Conservation (phyloP, 2,329 filamentous ascomycete genomes). For the Emmonsiellopsis sp. region DNA sequence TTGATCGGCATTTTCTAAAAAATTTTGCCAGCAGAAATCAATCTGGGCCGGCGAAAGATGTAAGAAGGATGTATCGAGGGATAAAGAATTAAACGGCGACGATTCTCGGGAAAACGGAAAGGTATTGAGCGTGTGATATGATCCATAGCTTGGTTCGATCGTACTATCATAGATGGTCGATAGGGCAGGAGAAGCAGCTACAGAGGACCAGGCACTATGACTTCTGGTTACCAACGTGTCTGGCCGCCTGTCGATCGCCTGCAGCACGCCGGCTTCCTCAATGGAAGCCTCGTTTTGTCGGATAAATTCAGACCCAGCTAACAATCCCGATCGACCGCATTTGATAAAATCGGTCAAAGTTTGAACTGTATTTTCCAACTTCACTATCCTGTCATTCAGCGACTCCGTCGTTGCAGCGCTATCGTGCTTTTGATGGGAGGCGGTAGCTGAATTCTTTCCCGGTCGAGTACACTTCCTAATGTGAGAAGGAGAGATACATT, state of each 20-base stretch:
- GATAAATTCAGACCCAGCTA: no score
- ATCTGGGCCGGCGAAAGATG: constrained; percentile 7
- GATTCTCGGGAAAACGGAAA: neutral
- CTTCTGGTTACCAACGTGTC: no score
- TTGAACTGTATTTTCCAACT: neutral
- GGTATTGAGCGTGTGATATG: neutral
- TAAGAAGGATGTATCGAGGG: neutral
- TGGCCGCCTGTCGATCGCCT: no score
- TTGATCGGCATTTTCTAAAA: constrained; percentile 37
- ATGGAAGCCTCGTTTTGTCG: no score
- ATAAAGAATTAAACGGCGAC: neutral
- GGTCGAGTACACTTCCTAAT: constrained; percentile 9
- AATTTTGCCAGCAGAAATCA: constrained; percentile 14
- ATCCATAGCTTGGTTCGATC: neutral
- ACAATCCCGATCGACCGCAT: no score
- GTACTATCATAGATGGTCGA: neutral
- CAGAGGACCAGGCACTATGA: no score
- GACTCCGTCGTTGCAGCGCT: neutral
- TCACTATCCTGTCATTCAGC: neutral
- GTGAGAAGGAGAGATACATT: constrained; percentile 12
- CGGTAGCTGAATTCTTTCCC: neutral
- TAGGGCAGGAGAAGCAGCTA: neutral
- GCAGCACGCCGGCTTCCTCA: no score
- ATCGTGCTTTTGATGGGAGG: neutral
- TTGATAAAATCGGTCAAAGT: no score